Base-by-base conservation (phyloP, 2,329 filamentous ascomycete genomes). In the Diplodia corticola region DNA sequence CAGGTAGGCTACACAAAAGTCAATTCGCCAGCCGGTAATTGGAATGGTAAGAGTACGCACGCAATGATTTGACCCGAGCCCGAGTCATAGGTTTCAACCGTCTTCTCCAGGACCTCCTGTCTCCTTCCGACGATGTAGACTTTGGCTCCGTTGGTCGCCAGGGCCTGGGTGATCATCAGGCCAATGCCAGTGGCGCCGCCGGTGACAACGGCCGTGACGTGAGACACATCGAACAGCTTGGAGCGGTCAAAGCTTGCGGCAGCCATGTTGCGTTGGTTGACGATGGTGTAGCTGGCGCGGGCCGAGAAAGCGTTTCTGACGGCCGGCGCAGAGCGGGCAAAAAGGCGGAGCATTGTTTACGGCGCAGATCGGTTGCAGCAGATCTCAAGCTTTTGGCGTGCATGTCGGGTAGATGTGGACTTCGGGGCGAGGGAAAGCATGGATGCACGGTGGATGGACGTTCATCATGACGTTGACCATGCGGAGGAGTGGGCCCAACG, bases 21-120 rank as follows among this genome's bases (percentile, higher is more conserved):
- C 35, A 53, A 2, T 2, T 13, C 0, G 4, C 6, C 10, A 55
- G 12, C 28, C 4, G 12, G 17, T 3, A 46, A 64, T 5, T 28
- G 49, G 49, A 30, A 37, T 30, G 35, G 20, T 15, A 5, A 2
- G 17, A 5, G 61, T 35, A 70, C 73, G 35, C 75, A 77, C 71
- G 81, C 76, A 20, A 84, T 75, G 49, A 85, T 82, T 65, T 79
- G 77, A 9, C 85, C 84, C 1, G 81, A 78, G 0, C 79, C 79
- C 2, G 73, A 75, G 55, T 76, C 75, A 71, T 85, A 83, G 6
- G 79, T 76, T 68, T 85, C 78, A 13, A 82, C 75, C 0, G 81
- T 80, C 67, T 76, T 73, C 63, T 80, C 72, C 61, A 81, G 70
- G 15, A 71, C 70, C 57, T 73, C 74, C 51, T 72, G 74, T 69